Evolutionary conservation across 2,329 filamentous ascomycete species (phyloP).

Genomic region (Cercospora sesami): DNA sequence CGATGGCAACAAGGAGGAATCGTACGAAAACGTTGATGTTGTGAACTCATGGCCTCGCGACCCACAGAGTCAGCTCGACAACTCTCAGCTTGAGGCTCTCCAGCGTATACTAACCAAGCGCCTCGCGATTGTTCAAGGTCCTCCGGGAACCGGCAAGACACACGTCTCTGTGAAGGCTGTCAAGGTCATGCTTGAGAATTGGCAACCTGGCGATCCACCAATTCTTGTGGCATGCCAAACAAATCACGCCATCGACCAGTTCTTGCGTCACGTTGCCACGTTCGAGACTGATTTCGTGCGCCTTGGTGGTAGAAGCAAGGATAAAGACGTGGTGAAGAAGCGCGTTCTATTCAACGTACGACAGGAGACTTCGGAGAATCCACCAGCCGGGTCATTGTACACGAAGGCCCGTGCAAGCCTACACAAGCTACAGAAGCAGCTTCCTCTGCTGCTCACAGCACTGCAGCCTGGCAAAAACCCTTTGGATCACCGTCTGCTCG

Average conservation of each 20-base stretch:
- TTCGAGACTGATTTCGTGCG: constrained; percentile 66
- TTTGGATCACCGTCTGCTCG: constrained; percentile 58
- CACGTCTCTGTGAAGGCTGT: constrained; percentile 74
- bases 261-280: constrained; percentile 63
- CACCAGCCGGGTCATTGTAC: constrained; percentile 45
- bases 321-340: constrained; percentile 61
- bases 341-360: constrained; percentile 67
- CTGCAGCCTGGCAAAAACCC: constrained; percentile 46
- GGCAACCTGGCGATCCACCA: constrained; percentile 58
- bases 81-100: constrained; percentile 69
- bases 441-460: constrained; percentile 47
- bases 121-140: constrained; percentile 78
- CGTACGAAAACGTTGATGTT: constrained; percentile 54
- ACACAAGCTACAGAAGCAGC: constrained; percentile 45
- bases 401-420: constrained; percentile 45
- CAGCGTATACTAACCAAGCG: constrained; percentile 68
- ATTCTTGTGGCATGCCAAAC: constrained; percentile 83
- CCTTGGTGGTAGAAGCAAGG: constrained; percentile 68
- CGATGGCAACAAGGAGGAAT: constrained; percentile 36
- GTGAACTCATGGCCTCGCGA: constrained; percentile 55
- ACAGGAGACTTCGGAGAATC: constrained; percentile 35
- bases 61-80: constrained; percentile 59
- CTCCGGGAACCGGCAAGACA: constrained; percentile 76
- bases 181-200: constrained; percentile 63
- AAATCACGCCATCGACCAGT: constrained; percentile 85